Conservation (phyloP, 495 filamentous ascomycete species). For the Podospora bellae-mahoneyi region DNA sequence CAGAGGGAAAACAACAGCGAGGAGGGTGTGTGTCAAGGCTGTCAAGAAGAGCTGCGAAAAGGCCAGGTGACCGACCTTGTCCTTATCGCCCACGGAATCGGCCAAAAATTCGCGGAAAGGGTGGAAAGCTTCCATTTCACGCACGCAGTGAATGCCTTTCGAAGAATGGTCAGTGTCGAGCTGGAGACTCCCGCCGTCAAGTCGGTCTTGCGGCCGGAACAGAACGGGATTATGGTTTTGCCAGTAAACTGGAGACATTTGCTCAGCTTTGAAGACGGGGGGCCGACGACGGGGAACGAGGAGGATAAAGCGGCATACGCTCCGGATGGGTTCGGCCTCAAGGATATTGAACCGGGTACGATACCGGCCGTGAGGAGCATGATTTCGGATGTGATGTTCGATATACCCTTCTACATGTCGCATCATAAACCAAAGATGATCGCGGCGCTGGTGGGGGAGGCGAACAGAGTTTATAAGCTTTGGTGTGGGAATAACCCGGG, state of each 20-base stretch:
- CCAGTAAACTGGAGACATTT: constrained; percentile 84
- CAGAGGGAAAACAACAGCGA: constrained; percentile 29
- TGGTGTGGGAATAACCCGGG: constrained; percentile 92
- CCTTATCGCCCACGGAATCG: constrained; percentile 90
- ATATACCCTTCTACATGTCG: constrained; percentile 95
- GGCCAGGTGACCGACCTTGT: constrained; percentile 81
- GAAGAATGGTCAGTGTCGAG: constrained; percentile 83
- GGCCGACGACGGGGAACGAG: constrained; percentile 39
- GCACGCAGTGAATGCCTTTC: constrained; percentile 85
- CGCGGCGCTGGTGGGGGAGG: constrained; percentile 80
- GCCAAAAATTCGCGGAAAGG: constrained; percentile 92
- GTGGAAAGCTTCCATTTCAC: constrained; percentile 97
- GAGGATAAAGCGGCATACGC: constrained; percentile 45
- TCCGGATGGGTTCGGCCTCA: constrained; percentile 66
- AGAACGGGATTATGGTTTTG: constrained; percentile 55
- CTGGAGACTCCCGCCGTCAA: constrained; percentile 69
- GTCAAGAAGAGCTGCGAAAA: constrained; percentile 57
- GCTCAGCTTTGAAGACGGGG: constrained; percentile 76
- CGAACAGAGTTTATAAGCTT: constrained; percentile 86
- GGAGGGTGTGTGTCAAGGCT: constrained; percentile 45
- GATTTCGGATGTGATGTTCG: constrained; percentile 95
- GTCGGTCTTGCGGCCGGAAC: constrained; percentile 65
- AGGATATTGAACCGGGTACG: constrained; percentile 88
- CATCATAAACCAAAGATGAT: constrained; percentile 96
- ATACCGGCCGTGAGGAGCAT: constrained; percentile 85